phyloP scores from a whole-genome alignment of 176 grass and related monocot genomes.

The Thalia dealbata region DNA sequence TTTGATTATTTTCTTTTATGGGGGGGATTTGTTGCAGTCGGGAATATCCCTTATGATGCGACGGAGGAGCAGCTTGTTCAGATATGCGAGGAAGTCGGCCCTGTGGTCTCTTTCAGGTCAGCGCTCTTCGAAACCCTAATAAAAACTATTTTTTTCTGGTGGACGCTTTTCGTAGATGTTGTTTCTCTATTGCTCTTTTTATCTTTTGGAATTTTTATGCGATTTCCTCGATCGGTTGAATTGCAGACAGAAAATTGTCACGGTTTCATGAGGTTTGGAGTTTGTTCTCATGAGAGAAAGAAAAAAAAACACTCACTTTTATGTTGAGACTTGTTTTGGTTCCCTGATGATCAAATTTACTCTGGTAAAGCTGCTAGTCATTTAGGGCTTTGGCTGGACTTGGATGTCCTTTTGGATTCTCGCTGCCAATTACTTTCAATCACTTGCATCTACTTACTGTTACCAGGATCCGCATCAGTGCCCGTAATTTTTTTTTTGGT shows the following conservation, averaged over 20 bases:
- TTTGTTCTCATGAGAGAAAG: neutral
- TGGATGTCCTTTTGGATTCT: too few relatives aligned
- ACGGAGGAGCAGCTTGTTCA: conserved; percentile 89
- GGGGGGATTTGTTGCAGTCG: conserved; percentile 44
- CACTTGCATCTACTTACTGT: too few relatives aligned
- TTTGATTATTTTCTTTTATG: conserved; percentile 6
- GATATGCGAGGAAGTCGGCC: conserved; percentile 90
- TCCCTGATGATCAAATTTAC: neutral
- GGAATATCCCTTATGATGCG: conserved; percentile 87
- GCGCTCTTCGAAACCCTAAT: conserved; percentile 7
- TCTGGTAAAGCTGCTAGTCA: too few relatives aligned
- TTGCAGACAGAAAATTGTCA: neutral
- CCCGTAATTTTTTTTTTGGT: too few relatives aligned
- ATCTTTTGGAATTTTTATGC: neutral
- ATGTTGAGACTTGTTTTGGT: neutral
- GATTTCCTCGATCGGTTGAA: neutral
- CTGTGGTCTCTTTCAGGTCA: conserved; percentile 94
- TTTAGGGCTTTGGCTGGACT: too few relatives aligned
- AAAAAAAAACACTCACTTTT: neutral
- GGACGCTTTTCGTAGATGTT: neutral
- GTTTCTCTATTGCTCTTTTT: neutral
- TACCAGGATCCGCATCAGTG: too few relatives aligned
- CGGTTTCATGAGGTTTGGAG: neutral
- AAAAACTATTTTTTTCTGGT: neutral
- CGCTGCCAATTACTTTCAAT: too few relatives aligned